Conservation (phyloP, 805 yeast species). For the Saccharomyces jurei region DNA sequence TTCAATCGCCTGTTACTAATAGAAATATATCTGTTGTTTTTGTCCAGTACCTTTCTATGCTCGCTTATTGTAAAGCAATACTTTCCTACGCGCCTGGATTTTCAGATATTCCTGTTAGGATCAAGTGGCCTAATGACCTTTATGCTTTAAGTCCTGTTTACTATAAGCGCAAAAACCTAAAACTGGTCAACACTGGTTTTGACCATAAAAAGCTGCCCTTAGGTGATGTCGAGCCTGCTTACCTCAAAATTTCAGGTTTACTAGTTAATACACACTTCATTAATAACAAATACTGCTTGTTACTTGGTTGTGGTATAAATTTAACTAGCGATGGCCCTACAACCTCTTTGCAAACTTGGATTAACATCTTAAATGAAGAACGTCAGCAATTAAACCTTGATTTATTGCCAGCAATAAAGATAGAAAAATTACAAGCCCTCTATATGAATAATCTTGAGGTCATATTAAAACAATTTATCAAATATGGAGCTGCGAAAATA, state of each 20-base stretch:
- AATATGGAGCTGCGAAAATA: slow-evolving; percentile 60
- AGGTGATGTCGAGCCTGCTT: slow-evolving; percentile 53
- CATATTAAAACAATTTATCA: slow-evolving; percentile 50
- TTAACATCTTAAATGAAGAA: slow-evolving; percentile 50
- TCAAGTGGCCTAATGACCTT: slow-evolving; percentile 97
- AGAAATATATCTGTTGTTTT: slow-evolving; percentile 62
- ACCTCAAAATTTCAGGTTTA: slow-evolving; percentile 75
- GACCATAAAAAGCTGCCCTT: slow-evolving; percentile 32
- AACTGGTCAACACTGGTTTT: slow-evolving; percentile 16
- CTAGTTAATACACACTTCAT: slow-evolving; percentile 70
- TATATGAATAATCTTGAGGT: slow-evolving; percentile 57
- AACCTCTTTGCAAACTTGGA: slow-evolving; percentile 70
- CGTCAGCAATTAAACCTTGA: slow-evolving; percentile 37
- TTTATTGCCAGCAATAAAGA: slow-evolving; percentile 38
- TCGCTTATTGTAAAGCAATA: slow-evolving; percentile 78
- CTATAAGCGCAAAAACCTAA: slow-evolving; percentile 28
- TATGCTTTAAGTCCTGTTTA: slow-evolving; percentile 65
- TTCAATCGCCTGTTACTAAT: slow-evolving; percentile 35
- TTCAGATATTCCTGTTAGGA: slow-evolving; percentile 64
- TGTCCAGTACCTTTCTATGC: slow-evolving; percentile 73
- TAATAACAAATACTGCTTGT: slow-evolving; percentile 51
- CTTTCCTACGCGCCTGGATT: slow-evolving; percentile 53
- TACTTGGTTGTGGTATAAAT: slow-evolving; percentile 84
- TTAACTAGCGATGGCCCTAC: slow-evolving; percentile 84
- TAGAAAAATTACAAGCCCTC: slow-evolving; percentile 45